Base-by-base conservation (phyloP, 345 rosid species). In the Hirschfeldia incana region DNA sequence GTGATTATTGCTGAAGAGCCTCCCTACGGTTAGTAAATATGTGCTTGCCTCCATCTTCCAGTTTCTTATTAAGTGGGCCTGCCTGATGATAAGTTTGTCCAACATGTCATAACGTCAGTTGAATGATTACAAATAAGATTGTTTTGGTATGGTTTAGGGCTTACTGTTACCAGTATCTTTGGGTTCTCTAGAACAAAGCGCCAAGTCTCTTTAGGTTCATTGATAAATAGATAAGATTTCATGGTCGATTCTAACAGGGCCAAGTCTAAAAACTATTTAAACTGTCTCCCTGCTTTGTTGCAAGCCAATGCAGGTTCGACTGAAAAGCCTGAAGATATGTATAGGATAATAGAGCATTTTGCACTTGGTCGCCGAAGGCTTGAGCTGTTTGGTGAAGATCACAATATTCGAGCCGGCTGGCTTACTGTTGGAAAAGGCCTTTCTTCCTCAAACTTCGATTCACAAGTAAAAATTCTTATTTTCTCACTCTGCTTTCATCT, bases 1-100 rank as follows among this genome's bases (percentile, higher is more conserved):
- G 99, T 95, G 44, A 95, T 95, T 65, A 95, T 95, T 84, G 97
- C 99, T 4, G 97, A 95, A 84, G 99, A 95, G 80, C 99, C 98
- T 61, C 88, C 93, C 49, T 95, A 93, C 70, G 99, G 98, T 93
- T 76, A 86, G 99, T 89, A 51, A 63, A 51, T 29, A 42, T 60
- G 61, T 44, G 9, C 4, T n/a, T 46, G 67, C 75, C 62, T 77
- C 59, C 59, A 7, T 42, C 33, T 36, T 64, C 28, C 11, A 55
- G 49, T 57, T 72, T 39, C 27, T 33, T 44, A 32, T 21, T 44
- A 72, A 57, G 11, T 72, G 21, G 12, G 36, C 17, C 5, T 72
- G 67, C 4, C 21, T 21, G 21, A 21, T 71, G 42, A 53, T 78
- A 57, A 55, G 60, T 55, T 29, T 2, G 58, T 65, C 58, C 28